A percentile compares a stretch with the other conserved stretches of the same genome.
Evolutionary conservation across 495 filamentous ascomycete species (phyloP).

Genomic region (Podospora bellae-mahoneyi): DNA sequence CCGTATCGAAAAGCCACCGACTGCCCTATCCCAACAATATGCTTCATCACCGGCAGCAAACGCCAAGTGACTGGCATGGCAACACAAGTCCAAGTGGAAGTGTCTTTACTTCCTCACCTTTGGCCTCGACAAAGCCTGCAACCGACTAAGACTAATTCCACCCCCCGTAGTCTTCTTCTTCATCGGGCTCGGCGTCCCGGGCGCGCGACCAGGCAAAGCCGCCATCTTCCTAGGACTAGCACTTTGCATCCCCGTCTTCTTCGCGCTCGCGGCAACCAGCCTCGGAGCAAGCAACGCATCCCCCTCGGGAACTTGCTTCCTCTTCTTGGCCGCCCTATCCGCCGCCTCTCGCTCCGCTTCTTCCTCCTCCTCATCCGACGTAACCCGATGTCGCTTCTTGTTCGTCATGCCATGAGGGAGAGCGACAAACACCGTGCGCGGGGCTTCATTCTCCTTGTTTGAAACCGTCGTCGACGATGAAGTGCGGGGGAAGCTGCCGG

Average conservation of each 20-base stretch:
- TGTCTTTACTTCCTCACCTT: slow-evolving; percentile 44
- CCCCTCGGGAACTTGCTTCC: slow-evolving; percentile 45
- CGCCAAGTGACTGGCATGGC: too few species aligned
- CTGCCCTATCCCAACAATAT: not conserved
- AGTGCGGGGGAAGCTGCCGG: slow-evolving; percentile 46
- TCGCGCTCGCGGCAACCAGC: slow-evolving; percentile 28
- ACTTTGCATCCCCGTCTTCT: slow-evolving; percentile 12
- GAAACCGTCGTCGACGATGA: slow-evolving; percentile 13
- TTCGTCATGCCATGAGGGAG: slow-evolving; percentile 68
- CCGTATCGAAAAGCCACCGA: not conserved
- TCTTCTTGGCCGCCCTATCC: slow-evolving; percentile 47
- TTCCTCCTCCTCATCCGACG: slow-evolving; percentile 49
- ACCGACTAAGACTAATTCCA: slow-evolving; percentile 44
- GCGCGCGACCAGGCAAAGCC: slow-evolving; percentile 7
- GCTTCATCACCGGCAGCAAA: not conserved
- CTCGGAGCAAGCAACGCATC: slow-evolving; percentile 43
- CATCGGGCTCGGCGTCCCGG: slow-evolving; percentile 38
- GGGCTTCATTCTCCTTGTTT: slow-evolving; percentile 51
- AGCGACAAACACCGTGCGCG: slow-evolving; percentile 24
- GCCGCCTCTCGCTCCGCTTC: slow-evolving; percentile 40
- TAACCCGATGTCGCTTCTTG: slow-evolving; percentile 65
- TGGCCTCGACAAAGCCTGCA: slow-evolving; percentile 53
- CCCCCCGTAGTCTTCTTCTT: slow-evolving; percentile 43
- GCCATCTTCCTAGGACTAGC: slow-evolving; percentile 21
- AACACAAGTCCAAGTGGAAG: too few species aligned